phyloP scores from a whole-genome alignment of 1,139 yeast genomes.

The Wickerhamomyces sp. region DNA sequence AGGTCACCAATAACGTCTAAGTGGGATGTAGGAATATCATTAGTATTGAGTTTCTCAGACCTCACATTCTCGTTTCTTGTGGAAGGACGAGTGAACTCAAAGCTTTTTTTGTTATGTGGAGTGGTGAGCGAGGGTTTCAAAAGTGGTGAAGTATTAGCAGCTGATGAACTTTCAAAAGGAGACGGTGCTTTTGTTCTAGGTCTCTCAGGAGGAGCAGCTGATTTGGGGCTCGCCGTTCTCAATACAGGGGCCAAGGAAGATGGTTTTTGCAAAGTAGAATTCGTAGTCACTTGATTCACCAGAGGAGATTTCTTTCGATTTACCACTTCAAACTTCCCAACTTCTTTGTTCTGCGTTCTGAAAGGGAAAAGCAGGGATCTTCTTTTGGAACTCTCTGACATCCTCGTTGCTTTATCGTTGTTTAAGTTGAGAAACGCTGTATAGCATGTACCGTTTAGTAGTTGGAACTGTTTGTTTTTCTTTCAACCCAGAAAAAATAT shows the following conservation, averaged over 20 bases:
- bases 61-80: background rate
- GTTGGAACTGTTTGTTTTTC: background rate
- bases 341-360: slow-evolving; percentile 9
- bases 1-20: slow-evolving; percentile 11
- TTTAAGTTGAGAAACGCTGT: too few species aligned
- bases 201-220: too few species aligned
- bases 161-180: background rate
- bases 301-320: slow-evolving; percentile 22
- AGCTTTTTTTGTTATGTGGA: background rate
- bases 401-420: background rate
- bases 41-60: background rate
- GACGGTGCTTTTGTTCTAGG: background rate
- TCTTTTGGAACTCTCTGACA: slow-evolving; percentile 13
- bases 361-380: slow-evolving; percentile 22
- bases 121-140: background rate
- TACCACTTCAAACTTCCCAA: slow-evolving; percentile 22
- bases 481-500: background rate
- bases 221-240: background rate
- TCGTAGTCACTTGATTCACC: background rate
- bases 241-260: background rate
- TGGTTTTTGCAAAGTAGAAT: background rate
- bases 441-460: background rate
- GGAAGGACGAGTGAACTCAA: background rate
- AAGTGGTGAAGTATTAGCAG: background rate
- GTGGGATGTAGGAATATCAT: slow-evolving; percentile 8